These are phyloP conservation scores for Paspalum notatum DNA, from an alignment of 176 grass and related monocot genomes.

Conservation along the genomic window DNA sequence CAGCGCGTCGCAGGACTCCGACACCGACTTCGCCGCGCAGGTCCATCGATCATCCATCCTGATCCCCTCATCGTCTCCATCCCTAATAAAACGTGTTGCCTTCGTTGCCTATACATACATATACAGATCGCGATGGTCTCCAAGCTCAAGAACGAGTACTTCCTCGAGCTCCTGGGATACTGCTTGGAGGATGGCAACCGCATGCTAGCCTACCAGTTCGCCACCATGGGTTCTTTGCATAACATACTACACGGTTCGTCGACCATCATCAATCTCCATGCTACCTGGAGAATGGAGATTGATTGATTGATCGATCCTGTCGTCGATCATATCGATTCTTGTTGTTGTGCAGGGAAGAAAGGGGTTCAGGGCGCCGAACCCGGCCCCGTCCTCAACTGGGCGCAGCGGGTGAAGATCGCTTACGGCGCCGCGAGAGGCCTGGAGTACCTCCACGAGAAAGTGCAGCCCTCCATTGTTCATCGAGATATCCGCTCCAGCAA, in stretches of 20 bases:
- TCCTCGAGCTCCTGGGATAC: constrained; percentile 68
- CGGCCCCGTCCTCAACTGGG: constrained; percentile 68
- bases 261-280: not conserved
- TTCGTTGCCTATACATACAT: not conserved
- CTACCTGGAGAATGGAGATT: not conserved
- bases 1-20: constrained; percentile 70
- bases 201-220: constrained; percentile 69
- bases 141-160: constrained; percentile 82
- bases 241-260: constrained; percentile 73
- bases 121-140: constrained; percentile 78
- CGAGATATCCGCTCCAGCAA: constrained; percentile 89
- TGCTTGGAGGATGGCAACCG: constrained; percentile 72
- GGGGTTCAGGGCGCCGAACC: constrained; percentile 81
- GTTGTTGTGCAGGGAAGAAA: constrained; percentile 58
- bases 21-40: constrained; percentile 76
- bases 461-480: constrained; percentile 79
- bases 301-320: not conserved
- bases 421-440: constrained; percentile 78
- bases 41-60: too few species aligned
- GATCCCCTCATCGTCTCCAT: not conserved
- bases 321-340: too few species aligned
- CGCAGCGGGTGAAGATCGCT: constrained; percentile 74
- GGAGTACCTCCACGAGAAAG: constrained; percentile 88
- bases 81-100: not conserved
- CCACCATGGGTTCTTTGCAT: constrained; percentile 74